Base-by-base conservation (phyloP, 2,329 filamentous ascomycete genomes). In the Thelonectria discophora region DNA sequence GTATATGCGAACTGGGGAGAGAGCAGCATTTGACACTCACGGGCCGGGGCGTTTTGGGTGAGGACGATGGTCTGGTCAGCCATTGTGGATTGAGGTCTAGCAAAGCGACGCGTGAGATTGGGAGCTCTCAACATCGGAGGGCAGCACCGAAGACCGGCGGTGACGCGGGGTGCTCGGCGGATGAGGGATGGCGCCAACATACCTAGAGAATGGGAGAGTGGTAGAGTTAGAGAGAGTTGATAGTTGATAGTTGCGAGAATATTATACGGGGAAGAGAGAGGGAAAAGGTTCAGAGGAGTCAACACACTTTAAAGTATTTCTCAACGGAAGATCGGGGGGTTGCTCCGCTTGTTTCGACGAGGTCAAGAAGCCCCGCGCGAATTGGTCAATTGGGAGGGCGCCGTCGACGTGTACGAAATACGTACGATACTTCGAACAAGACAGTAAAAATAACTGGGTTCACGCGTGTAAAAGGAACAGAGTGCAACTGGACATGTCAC, bases 1-100 rank as follows among this genome's bases (percentile, higher is more conserved):
- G 64, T 46, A 30, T 5, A 8, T 11, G 34, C 15, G 12, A 37
- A 8, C 15, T 12, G 6, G 12, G 12, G 27, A 9, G 39, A n/a
- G 12, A 10, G 12, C 18, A 40, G n/a, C n/a, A n/a, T 27, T 30
- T 9, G 34, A 30, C 11, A 82, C 85, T 76, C 77, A 87, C 85
- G 82, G 71, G 82, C 79, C 67, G 85, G 83, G 67, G 86, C 86
- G 69, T 88, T 80, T 78, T 86, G 84, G 76, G 84, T 84, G 74
- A 84, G 83, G 69, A 89, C 74, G 64, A 82, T 78, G 68, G 77
- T 76, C 73, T 80, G 81, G 73, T 82, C 79, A 58, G 81, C 77
- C 77, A 81, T 82, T 63, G 72, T 80, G 74, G 78, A 74, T 69
- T 74, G 70, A 61, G 73, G 58, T 69, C 75, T 69, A 68, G 62